Evolutionary conservation across 2,329 filamentous ascomycete species (phyloP).

Genomic region (Verticillium isaacii): DNA sequence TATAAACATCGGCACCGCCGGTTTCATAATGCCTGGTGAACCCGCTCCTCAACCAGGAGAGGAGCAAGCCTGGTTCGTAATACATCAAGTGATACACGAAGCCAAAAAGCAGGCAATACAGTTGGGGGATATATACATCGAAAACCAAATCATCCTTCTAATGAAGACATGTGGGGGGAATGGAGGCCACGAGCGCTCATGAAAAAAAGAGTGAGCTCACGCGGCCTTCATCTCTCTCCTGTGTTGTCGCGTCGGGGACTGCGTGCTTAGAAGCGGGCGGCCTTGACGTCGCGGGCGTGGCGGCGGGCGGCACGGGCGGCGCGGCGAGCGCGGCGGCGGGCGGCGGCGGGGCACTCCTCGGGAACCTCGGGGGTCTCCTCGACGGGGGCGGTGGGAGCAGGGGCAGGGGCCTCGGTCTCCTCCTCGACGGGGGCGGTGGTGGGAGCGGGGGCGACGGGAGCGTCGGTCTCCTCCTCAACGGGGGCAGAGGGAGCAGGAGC

Average conservation of each 20-base stretch:
- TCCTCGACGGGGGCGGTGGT: conserved; percentile 11
- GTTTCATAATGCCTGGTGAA: background rate
- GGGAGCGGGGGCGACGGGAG: conserved; percentile 12
- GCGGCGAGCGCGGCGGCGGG: conserved; percentile 10
- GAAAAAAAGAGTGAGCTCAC: background rate
- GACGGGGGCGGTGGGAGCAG: conserved; percentile 11
- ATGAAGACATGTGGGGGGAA: background rate
- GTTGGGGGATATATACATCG: conserved; percentile 1
- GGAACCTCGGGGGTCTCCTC: background rate
- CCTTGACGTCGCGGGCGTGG: conserved; percentile 10
- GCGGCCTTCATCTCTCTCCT: background rate
- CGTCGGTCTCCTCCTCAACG: conserved; percentile 7
- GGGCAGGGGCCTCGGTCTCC: conserved; percentile 18
- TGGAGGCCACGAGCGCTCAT: background rate
- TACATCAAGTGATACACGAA: background rate
- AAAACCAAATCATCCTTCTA: background rate
- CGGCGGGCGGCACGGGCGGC: conserved; percentile 12
- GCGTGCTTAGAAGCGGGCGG: background rate
- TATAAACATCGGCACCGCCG: conserved; percentile 4
- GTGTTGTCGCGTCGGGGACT: background rate
- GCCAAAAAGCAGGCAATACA: background rate
- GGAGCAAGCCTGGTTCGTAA: background rate
- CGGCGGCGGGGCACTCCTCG: conserved; percentile 1
- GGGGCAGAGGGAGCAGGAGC: conserved; percentile 14
- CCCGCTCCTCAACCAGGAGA: conserved; percentile 1